Conservation (phyloP, 139 green algal species). For the Deuterostichococcus epilithicus region DNA sequence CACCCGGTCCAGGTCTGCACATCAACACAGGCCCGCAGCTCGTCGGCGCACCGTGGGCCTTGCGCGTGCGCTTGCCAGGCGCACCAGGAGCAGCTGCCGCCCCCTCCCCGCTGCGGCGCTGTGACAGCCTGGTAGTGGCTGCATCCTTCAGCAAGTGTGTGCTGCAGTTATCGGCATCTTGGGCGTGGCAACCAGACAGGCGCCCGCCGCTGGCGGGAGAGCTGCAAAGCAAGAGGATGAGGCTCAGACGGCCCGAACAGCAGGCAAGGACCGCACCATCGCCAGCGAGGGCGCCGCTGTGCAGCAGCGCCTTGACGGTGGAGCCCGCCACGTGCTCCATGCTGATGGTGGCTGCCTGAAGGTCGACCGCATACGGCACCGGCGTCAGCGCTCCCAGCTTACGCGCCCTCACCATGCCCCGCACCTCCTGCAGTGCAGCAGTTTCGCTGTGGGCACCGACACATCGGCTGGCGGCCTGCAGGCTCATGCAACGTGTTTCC, state of each 20-base stretch:
- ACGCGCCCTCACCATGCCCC: slow-evolving; percentile 56
- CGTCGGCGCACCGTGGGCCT: too few species aligned
- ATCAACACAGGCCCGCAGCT: background rate
- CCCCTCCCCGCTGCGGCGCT: too few species aligned
- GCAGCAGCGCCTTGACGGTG: slow-evolving; percentile 60
- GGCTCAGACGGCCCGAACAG: too few species aligned
- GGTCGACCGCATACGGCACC: slow-evolving; percentile 67
- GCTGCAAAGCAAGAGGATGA: too few species aligned
- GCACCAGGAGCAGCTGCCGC: too few species aligned
- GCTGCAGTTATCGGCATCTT: too few species aligned
- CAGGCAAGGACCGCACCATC: slow-evolving; percentile 15
- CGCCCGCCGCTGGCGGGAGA: too few species aligned
- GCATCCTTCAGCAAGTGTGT: too few species aligned
- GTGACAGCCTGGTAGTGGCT: too few species aligned
- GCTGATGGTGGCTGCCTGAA: slow-evolving; percentile 43
- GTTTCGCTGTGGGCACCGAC: background rate
- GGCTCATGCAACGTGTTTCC: background rate
- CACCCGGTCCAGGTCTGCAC: slow-evolving; percentile 31
- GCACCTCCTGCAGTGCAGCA: slow-evolving; percentile 62
- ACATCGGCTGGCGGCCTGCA: background rate
- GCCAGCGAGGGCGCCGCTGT: background rate
- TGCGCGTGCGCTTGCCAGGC: too few species aligned
- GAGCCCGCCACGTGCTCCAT: slow-evolving; percentile 64
- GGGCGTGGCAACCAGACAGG: too few species aligned
- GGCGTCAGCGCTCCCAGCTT: slow-evolving; percentile 68